phyloP scores from a whole-genome alignment of 2,329 filamentous ascomycete genomes.

The Coniochaeta ligniaria region DNA sequence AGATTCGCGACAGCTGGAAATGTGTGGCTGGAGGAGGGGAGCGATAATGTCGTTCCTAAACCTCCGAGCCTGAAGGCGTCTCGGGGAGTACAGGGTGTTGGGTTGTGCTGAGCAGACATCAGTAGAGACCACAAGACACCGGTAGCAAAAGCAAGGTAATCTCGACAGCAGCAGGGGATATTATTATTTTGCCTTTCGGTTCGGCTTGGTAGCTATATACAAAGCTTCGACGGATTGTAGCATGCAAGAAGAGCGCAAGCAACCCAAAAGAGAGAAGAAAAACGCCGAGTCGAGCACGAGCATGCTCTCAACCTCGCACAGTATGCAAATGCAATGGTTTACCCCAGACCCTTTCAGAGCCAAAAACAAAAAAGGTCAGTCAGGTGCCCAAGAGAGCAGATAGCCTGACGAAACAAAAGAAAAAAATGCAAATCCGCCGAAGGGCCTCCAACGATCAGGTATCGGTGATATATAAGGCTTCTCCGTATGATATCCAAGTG shows the following conservation, averaged over 20 bases:
- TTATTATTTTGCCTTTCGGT: not conserved
- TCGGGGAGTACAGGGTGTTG: too few species aligned
- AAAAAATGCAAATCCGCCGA: not conserved
- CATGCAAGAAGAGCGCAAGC: not conserved
- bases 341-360: not conserved
- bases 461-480: not conserved
- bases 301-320: not conserved
- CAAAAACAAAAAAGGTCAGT: not conserved
- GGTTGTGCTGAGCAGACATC: too few species aligned
- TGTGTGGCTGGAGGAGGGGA: not conserved
- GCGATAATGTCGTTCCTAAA: too few species aligned
- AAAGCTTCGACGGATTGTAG: not conserved
- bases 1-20: not conserved
- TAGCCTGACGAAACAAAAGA: not conserved
- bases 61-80: too few species aligned
- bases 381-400: not conserved
- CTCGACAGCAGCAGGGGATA: not conserved
- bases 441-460: not conserved
- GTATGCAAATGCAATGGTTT: slow-evolving; percentile 1
- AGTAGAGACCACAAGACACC: too few species aligned
- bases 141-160: not conserved
- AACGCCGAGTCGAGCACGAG: not conserved
- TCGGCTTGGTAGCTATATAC: not conserved
- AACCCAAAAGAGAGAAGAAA: not conserved
- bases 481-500: not conserved